Conservation (phyloP, 148 eudicot genomes). For the Rheum nobile region DNA sequence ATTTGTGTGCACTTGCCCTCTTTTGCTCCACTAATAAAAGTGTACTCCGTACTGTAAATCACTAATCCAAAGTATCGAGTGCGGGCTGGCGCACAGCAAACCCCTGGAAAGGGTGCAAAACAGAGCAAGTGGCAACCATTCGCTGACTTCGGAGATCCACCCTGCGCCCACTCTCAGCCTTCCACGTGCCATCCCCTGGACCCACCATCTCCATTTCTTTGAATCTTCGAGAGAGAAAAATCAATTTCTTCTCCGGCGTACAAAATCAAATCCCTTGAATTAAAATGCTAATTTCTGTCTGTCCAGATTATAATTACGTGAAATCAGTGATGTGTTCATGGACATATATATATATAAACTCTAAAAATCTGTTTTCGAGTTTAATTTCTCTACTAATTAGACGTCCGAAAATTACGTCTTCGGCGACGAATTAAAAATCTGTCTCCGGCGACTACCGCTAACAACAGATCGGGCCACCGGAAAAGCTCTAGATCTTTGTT, state of each 20-base stretch:
- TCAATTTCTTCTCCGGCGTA: neutral
- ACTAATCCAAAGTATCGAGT: too few species aligned
- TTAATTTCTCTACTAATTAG: neutral
- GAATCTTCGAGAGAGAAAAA: neutral
- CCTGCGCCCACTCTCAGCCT: neutral
- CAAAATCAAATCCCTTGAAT: neutral
- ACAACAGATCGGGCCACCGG: neutral
- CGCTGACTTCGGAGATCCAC: neutral
- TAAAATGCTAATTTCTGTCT: too few species aligned
- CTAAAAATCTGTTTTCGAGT: too few species aligned
- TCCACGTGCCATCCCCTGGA: neutral
- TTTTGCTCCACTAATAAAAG: too few species aligned
- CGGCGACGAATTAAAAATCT: neutral
- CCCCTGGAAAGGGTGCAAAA: too few species aligned
- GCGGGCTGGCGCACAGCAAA: too few species aligned
- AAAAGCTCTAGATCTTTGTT: neutral
- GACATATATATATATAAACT: too few species aligned
- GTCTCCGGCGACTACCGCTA: neutral
- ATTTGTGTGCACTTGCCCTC: too few species aligned
- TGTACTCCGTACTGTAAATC: too few species aligned
- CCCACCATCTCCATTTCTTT: neutral
- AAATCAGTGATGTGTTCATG: too few species aligned
- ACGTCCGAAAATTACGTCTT: neutral
- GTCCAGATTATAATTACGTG: too few species aligned
- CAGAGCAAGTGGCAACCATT: neutral